Evolutionary conservation across 345 rosid genomes (phyloP).

Genomic region (Fremontodendron californicum): DNA sequence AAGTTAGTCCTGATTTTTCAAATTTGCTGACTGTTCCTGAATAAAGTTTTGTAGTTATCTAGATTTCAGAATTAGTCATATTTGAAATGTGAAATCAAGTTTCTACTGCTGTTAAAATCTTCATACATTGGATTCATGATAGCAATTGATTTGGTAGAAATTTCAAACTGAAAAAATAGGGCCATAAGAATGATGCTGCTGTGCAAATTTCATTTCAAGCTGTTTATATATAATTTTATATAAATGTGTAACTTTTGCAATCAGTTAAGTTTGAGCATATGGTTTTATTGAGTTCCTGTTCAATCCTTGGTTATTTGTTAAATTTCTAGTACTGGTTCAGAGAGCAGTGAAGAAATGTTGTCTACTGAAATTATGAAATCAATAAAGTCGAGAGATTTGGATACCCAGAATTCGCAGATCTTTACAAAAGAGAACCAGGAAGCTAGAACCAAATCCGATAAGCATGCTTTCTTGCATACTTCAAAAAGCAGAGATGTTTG

Average conservation of each 20-base stretch:
- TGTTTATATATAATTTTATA: not conserved
- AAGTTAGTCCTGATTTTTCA: not conserved
- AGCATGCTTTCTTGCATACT: slow-evolving; percentile 25
- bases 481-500: slow-evolving; percentile 24
- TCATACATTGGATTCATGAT: not conserved
- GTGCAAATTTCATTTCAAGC: not conserved
- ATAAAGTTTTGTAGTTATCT: not conserved
- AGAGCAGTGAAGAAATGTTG: slow-evolving; percentile 22
- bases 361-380: slow-evolving; percentile 29
- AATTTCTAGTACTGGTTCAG: slow-evolving; percentile 45
- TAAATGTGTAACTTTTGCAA: not conserved
- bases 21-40: not conserved
- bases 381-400: slow-evolving; percentile 13
- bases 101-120: not conserved
- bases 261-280: not conserved
- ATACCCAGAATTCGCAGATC: slow-evolving; percentile 9
- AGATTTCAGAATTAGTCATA: not conserved
- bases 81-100: not conserved
- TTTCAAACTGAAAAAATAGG: not conserved
- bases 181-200: not conserved
- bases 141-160: not conserved
- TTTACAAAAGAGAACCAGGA: slow-evolving; percentile 21
- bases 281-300: not conserved
- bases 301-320: slow-evolving; percentile 12
- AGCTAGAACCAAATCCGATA: slow-evolving; percentile 12